Evolutionary conservation across 306 rosid species (phyloP), one percentile per base, ranked within the genome.

Genomic region (Cucumis hystrix): DNA sequence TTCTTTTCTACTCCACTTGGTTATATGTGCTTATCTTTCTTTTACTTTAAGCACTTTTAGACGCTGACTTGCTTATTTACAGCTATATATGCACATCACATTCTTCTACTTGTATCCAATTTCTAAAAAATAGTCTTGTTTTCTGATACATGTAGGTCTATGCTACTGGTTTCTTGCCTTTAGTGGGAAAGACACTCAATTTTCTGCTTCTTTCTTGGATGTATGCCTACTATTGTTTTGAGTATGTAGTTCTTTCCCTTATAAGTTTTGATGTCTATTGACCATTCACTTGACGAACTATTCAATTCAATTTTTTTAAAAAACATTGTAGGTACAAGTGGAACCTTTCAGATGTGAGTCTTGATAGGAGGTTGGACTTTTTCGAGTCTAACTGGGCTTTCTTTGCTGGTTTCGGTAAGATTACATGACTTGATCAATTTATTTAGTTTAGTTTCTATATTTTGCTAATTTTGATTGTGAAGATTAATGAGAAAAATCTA

Each of bases 141-240:
- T 79, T 80, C 77, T 77, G 77, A 43, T 77, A 75, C 79, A 75
- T 83, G 82, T 91, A 91, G 97, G 93, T 86, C 78, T 89, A 79
- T 83, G 91, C 91, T 78, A 88, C 90, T 39, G 98, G 95, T n/a
- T 87, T 86, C 79, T 76, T 95, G 77, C 98, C 98, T 43, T 89
- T 78, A 79, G 80, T 87, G 23, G 98, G 98, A 82, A 95, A 83
- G 90, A 83, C 85, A 79, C 82, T 95, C 66, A 95, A 90, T 63
- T 88, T 92, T 77, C 62, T 92, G 52, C 95, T 92, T 81, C 93
- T 92, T 52, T 90, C 97, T 79, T 92, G 98, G 98, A 89, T 95
- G 89, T 95, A 95, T 82, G 98, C 98, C 83, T 94, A 94, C 80
- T 94, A 90, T 85, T 87, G 96, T 85, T 94, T 94, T 76, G 98